Base-by-base conservation (phyloP, 179 eudicot genomes). In the Nepenthes alata region DNA sequence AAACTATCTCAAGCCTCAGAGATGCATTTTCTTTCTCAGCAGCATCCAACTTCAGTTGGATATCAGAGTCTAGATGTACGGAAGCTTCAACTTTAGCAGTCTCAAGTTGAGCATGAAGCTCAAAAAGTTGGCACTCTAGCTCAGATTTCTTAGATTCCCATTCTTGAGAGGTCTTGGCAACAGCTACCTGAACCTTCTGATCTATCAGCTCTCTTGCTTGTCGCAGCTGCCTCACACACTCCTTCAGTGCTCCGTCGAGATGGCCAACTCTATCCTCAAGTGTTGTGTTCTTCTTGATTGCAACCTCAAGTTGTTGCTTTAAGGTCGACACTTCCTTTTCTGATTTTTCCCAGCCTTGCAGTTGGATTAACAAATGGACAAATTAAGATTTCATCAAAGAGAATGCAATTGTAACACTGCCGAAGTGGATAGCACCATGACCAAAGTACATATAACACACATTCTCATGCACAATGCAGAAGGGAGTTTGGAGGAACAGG, bases 221-320 rank as follows among this genome's bases (percentile, higher is more conserved):
- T 57, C 96, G 73, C 45, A 89, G 81, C 68, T 93, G 90, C 70
- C 96, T 81, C 64, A 93, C 74, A 65, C 98, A 93, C 76, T 93
- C 98, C 71, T 93, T 93, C 57, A 93, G 83, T 44, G 98, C 98
- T 47, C 88, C 96, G 63, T 93, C 96, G 60, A 93, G 96, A 79
- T 93, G 90, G 70, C 75, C 60, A 7, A 75, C 66, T 64, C 95
- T 83, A 71, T 86, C 95, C 68, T 93, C 98, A 58, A 89, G 73
- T 59, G 81, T 67, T 3, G 78, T 64, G 65, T 83, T 93, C 50
- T 77, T 84, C 69, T 76, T 78, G 5, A 70, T 55, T 36, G 80
- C 81, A 13, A 71, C 77, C 59, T 89, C 85, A 6, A 93, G 93
- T 65, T 93, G 95, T 63, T 80, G 95, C 77, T 83, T 89, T 53